Base-by-base conservation (phyloP, 805 yeast species). In the Metschnikowia colocasiae region DNA sequence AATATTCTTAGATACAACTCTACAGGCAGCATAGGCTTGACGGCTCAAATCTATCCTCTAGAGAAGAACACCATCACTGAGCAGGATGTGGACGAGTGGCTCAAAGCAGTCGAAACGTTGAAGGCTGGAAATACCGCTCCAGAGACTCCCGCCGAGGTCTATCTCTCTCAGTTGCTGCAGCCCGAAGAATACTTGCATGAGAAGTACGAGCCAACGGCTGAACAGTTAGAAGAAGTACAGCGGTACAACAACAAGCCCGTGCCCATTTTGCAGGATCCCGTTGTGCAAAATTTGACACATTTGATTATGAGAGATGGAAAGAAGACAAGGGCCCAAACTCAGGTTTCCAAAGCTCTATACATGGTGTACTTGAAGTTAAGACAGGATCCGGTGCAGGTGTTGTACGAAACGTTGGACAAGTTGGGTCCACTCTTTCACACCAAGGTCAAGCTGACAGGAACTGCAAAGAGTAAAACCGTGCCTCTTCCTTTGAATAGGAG, bases 301-400 rank as follows among this genome's bases (percentile, higher is more conserved):
- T 75, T 90, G 71, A 82, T 94, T 51, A 94, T 94, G 98, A 82
- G 87, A 61, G 83, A 88, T 62, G 99, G 99, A 36, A 83, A 83
- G 65, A 94, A 91, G 65, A 79, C 87, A 46, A 71, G 75, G 42
- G 97, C 98, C 0, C 84, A 83, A 61, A 83, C 78, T 57, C 74
- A 77, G 41, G 74, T 94, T 47, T 78, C 84, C 45, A 78, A 84
- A 61, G 95, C 97, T 0, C 73, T 94, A 43, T 90, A 91, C 61
- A 71, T 91, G 41, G 85, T 83, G 35, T 87, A 79, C 65, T 75
- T 89, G 55, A 81, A 83, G 59, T 73, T 81, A 12, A 79, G 96
- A 65, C 62, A 74, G 55, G 92, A 94, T 63, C 98, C 98, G 3
- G 83, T 91, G 20, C 78, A 78, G 37, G 75, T 86, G 19, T 76